Evolutionary conservation across 139 green algal species (phyloP).

Genomic region (Picochlorum sp.): DNA sequence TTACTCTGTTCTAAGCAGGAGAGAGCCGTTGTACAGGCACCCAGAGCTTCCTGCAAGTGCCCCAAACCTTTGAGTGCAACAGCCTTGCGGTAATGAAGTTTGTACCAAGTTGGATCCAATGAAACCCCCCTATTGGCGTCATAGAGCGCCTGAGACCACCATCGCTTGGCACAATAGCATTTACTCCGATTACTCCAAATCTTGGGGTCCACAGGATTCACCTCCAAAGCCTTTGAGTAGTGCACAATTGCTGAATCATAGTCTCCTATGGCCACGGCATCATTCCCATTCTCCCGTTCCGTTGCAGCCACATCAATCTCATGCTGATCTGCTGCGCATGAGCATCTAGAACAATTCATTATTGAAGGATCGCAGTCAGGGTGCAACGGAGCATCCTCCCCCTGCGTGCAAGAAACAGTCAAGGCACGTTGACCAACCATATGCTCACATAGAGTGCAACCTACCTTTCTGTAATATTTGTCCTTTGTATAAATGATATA

Average conservation of each 20-base stretch:
- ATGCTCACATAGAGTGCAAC: no score
- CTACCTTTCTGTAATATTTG: background rate
- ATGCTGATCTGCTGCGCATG: constrained; percentile 21
- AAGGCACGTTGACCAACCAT: background rate
- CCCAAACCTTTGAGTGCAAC: constrained; percentile 9
- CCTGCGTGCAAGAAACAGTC: background rate
- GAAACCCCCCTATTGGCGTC: constrained; percentile 21
- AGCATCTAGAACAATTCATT: constrained; percentile 30
- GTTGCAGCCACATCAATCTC: constrained; percentile 5
- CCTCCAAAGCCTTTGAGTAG: constrained; percentile 20
- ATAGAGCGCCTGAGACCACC: constrained; percentile 19
- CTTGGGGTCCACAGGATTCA: background rate
- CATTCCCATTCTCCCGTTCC: constrained; percentile 22
- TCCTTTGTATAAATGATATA: constrained; percentile 15
- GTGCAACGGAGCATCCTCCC: background rate
- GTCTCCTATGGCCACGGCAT: constrained; percentile 10
- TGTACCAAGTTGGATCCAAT: constrained; percentile 26
- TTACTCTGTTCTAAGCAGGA: no score
- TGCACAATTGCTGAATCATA: constrained; percentile 18
- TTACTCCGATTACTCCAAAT: constrained; percentile 24
- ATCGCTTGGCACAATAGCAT: constrained; percentile 25
- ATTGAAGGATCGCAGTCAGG: constrained; percentile 28
- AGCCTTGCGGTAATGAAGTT: constrained; percentile 10
- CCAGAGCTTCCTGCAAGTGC: background rate
- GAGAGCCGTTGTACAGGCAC: no score